These are phyloP conservation scores for Pythium diclinum DNA, from an alignment of 352 stramenopile genomes.

Conservation along the genomic window DNA sequence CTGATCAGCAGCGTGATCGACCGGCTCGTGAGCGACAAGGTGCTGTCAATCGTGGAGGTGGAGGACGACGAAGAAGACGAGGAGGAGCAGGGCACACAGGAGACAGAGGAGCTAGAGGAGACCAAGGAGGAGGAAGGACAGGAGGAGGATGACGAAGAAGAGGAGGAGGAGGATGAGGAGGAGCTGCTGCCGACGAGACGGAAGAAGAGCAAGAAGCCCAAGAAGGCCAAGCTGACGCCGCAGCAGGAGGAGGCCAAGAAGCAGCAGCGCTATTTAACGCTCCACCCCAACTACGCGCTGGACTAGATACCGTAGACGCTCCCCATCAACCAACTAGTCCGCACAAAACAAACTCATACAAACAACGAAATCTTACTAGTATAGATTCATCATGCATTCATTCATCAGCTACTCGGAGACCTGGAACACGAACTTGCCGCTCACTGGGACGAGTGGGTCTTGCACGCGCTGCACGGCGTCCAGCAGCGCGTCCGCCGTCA, in stretches of 20 bases:
- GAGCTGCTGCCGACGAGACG: background rate
- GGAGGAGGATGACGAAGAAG: constrained; percentile 18
- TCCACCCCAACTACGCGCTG: constrained; percentile 80
- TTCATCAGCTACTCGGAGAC: constrained; percentile 20
- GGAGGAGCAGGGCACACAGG: constrained; percentile 10
- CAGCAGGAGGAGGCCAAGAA: constrained; percentile 52
- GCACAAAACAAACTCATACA: background rate
- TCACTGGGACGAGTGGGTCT: constrained; percentile 39
- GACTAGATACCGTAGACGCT: constrained; percentile 23
- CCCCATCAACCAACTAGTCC: background rate
- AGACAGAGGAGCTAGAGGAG: constrained; percentile 21
- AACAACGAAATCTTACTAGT: no score
- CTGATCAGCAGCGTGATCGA: constrained; percentile 84
- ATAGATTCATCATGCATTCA: no score
- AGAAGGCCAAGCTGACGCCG: constrained; percentile 31
- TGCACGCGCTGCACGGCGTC: constrained; percentile 48
- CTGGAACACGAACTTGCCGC: constrained; percentile 72
- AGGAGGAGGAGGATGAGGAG: constrained; percentile 18
- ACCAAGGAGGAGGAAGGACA: constrained; percentile 29
- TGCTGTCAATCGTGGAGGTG: constrained; percentile 70
- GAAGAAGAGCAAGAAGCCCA: constrained; percentile 9
- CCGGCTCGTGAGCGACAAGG: constrained; percentile 73
- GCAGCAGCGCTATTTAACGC: constrained; percentile 72
- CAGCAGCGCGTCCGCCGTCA: constrained; percentile 57
- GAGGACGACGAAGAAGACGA: constrained; percentile 45